A percentile compares a stretch with the other conserved stretches of the same genome.
These are phyloP conservation scores for Cryphonectria nitschkei DNA, from an alignment of 2,329 filamentous ascomycete species.

Conservation along the genomic window DNA sequence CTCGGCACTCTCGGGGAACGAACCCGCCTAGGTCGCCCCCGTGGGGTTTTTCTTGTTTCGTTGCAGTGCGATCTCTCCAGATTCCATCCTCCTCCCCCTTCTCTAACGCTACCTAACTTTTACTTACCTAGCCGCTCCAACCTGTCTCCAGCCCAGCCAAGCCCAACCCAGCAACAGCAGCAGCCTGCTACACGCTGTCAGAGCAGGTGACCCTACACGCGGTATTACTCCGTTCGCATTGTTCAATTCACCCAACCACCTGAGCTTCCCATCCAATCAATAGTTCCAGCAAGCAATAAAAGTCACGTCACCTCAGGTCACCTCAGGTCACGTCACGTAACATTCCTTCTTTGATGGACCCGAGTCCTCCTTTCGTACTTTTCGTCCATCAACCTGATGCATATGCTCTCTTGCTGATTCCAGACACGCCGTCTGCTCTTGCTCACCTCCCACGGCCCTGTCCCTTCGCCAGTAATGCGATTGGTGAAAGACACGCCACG, in stretches of 20 bases:
- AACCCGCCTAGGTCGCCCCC: conserved; percentile 1
- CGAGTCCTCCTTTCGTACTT: background rate
- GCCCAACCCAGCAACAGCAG: background rate
- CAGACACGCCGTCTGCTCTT: background rate
- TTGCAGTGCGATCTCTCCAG: background rate
- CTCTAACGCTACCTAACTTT: background rate
- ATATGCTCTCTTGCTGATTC: background rate
- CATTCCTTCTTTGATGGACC: background rate
- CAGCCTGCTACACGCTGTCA: background rate
- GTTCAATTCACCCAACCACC: background rate
- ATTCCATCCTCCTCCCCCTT: background rate
- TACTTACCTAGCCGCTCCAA: background rate
- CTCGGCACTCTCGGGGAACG: background rate
- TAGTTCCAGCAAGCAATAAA: background rate
- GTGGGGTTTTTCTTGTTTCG: background rate
- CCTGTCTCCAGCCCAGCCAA: background rate
- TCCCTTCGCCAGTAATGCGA: background rate
- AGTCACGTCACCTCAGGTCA: conserved; percentile 3
- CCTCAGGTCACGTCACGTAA: background rate
- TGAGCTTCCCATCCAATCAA: background rate
- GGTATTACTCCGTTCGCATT: background rate
- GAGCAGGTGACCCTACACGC: background rate
- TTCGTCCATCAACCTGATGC: background rate
- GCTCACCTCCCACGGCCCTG: background rate
- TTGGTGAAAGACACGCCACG: background rate